Base-by-base conservation (phyloP, 805 yeast genomes). In the Suhomyces tanzawaensis region DNA sequence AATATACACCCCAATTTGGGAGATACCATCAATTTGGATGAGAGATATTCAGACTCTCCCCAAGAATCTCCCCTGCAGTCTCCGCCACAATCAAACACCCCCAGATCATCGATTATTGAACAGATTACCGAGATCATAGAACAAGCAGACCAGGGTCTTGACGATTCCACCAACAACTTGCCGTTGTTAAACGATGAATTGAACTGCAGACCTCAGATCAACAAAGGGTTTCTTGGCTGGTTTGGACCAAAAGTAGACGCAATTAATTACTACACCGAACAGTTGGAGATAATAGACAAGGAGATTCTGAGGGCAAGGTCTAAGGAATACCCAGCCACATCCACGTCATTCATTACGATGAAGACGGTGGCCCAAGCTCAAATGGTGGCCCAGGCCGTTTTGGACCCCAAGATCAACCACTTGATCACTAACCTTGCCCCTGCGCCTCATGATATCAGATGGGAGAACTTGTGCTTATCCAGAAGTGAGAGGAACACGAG, bases 301-400 rank as follows among this genome's bases (percentile, higher is more conserved):
- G 82, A 82, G 49, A 89, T 91, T 33, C 32, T 56, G 4, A 64
- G 70, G 19, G 85, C 91, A 2, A 72, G 96, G 37, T 66, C 64
- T 21, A 71, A 81, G 36, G 84, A 83, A 45, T 86, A 81, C 52
- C 79, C 86, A 0, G 83, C 96, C 0, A 86, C 95, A 0, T 88
- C 95, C 19, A 83, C 91, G 0, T 97, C 98, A 0, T 91, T 91
- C 60, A 79, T 91, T 7, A 93, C 98, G 0, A 85, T 91, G 96
- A 91, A 86, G 47, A 77, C 93, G 0, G 97, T 89, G 3, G 95
- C 96, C 0, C 82, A 89, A 48, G 97, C 98, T 2, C 99, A 91
- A 58, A 83, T 89, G 86, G 82, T 93, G 19, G 96, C 97, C 0
- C 99, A 93, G 58, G 93, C 97, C 0, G 90, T 91, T 0, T 60